phyloP scores from a whole-genome alignment of 331 rosid genomes.

The Erythrophleum ivorense region DNA sequence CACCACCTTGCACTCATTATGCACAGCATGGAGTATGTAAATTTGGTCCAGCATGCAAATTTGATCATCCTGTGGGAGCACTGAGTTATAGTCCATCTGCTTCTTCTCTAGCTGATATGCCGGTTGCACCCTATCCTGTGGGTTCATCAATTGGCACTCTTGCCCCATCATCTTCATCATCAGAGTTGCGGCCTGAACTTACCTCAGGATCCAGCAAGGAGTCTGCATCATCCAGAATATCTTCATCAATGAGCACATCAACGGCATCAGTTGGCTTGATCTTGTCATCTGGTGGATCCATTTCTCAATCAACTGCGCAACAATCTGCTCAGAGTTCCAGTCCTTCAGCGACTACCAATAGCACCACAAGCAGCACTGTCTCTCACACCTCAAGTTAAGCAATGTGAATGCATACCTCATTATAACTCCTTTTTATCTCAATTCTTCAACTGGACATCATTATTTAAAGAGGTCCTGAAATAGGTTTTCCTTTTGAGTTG shows the following conservation, averaged over 20 bases:
- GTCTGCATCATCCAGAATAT: conserved; percentile 66
- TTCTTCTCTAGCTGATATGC: conserved; percentile 83
- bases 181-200: conserved; percentile 79
- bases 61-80: conserved; percentile 80
- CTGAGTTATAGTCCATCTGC: conserved; percentile 88
- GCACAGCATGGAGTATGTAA: conserved; percentile 89
- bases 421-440: conserved; percentile 61
- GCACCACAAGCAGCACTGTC: conserved; percentile 54
- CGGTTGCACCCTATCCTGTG: conserved; percentile 85
- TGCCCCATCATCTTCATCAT: conserved; percentile 80
- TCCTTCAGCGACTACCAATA: conserved; percentile 44
- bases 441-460: conserved; percentile 66
- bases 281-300: conserved; percentile 56
- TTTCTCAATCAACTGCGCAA: conserved; percentile 59
- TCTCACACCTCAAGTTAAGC: conserved; percentile 70
- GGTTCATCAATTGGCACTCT: conserved; percentile 78
- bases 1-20: conserved; percentile 85
- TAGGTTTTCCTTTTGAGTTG: conserved; percentile 65
- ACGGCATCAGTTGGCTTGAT: conserved; percentile 80
- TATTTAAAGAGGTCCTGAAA: conserved; percentile 71
- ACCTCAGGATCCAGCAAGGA: conserved; percentile 69
- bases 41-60: conserved; percentile 88
- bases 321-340: conserved; percentile 64
- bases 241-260: conserved; percentile 72
- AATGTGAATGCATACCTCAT: conserved; percentile 62